Conservation (phyloP, 345 rosid genomes). For the Populus nigra region DNA sequence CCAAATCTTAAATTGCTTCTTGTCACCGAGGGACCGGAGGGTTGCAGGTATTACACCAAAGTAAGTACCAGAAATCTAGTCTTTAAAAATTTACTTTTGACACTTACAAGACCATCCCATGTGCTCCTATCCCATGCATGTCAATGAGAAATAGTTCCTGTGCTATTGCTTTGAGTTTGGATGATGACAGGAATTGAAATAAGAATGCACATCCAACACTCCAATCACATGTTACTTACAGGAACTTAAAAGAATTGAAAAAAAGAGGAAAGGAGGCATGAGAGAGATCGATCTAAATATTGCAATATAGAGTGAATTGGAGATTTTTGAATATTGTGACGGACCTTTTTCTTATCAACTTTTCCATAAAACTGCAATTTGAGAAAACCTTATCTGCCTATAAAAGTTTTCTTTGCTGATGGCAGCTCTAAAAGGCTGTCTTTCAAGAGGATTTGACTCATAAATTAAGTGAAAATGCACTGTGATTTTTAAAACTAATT, state of each 20-base stretch:
- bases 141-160: neutral
- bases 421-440: neutral
- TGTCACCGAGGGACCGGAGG: slow-evolving; percentile 80
- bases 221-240: too few relatives aligned
- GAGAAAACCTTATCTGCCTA: neutral
- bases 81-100: neutral
- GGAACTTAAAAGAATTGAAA: neutral
- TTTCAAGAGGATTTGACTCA: neutral
- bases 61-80: slow-evolving; percentile 31
- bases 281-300: neutral
- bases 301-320: neutral
- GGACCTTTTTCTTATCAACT: neutral
- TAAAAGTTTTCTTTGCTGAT: neutral
- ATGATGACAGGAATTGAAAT: neutral
- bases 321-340: neutral
- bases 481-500: neutral
- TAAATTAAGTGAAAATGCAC: neutral
- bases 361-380: neutral
- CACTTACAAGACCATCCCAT: neutral
- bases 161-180: neutral
- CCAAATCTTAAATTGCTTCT: slow-evolving; percentile 79
- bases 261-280: neutral
- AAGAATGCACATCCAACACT: neutral
- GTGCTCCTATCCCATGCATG: neutral
- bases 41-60: slow-evolving; percentile 94